Evolutionary conservation across 495 filamentous ascomycete genomes (phyloP).

Genomic region (Coniosporium apollinis): DNA sequence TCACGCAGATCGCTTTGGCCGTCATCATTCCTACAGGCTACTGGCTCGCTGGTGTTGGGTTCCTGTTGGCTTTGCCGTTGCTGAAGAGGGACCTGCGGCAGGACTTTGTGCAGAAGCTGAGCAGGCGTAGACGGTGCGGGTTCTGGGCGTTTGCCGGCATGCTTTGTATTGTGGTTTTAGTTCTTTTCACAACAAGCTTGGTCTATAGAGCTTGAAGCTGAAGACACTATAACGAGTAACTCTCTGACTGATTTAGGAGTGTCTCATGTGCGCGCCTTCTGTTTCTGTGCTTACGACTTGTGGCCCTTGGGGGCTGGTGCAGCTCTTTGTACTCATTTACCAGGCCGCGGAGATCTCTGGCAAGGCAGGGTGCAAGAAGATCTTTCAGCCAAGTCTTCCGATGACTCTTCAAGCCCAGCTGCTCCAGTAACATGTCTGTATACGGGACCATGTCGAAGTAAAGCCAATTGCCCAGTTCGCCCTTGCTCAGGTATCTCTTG

Average conservation of each 20-base stretch:
- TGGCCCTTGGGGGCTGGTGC: too few relatives aligned
- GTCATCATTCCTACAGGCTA: constrained; percentile 18
- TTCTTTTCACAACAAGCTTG: constrained; percentile 3
- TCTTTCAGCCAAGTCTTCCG: constrained; percentile 1
- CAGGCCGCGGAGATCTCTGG: not conserved
- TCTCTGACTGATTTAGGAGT: too few relatives aligned
- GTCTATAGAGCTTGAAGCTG: not conserved
- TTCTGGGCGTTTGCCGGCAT: not conserved
- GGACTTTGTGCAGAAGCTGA: not conserved
- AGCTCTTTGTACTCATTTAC: not conserved
- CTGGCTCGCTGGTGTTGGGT: constrained; percentile 17
- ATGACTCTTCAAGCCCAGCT: constrained; percentile 21
- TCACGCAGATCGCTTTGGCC: constrained; percentile 11
- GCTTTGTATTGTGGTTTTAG: constrained; percentile 1
- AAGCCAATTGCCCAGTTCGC: constrained; percentile 22
- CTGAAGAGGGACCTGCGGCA: constrained; percentile 10
- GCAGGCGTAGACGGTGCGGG: not conserved
- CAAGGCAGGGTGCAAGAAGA: not conserved
- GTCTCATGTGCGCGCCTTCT: too few relatives aligned
- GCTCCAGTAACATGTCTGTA: constrained; percentile 18
- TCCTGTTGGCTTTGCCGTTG: constrained; percentile 11
- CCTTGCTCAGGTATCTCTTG: constrained; percentile 24
- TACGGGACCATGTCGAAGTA: constrained; percentile 23
- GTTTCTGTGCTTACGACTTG: too few relatives aligned
- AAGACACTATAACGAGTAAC: not conserved